phyloP scores from a whole-genome alignment of 805 yeast genomes.

The Pichia thaimueangensis region DNA sequence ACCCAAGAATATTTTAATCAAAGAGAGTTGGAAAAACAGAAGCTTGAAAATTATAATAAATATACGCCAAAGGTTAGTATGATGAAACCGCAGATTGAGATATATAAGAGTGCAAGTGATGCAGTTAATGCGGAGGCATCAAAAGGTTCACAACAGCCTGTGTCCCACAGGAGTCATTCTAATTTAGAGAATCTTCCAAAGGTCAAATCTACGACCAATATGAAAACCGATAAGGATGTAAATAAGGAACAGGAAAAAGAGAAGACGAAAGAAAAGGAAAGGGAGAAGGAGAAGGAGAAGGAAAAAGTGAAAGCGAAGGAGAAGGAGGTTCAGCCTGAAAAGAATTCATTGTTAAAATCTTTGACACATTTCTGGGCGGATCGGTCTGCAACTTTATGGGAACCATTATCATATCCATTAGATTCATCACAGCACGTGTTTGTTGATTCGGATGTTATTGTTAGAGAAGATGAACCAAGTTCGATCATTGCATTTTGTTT shows the following conservation, averaged over 20 bases:
- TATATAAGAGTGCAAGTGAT: constrained; percentile 81
- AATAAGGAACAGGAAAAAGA: not conserved
- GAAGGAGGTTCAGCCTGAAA: constrained; percentile 46
- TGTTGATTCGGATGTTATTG: constrained; percentile 88
- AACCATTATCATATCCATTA: constrained; percentile 80
- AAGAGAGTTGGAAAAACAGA: constrained; percentile 67
- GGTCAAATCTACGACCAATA: not conserved
- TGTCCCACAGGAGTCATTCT: not conserved
- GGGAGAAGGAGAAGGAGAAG: constrained; percentile 5
- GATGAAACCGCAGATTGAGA: constrained; percentile 84
- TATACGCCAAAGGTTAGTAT: constrained; percentile 68
- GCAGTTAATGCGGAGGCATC: constrained; percentile 43
- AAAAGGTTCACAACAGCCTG: not conserved
- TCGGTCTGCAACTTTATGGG: constrained; percentile 92
- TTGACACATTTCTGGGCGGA: constrained; percentile 96
- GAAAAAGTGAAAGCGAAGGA: constrained; percentile 3
- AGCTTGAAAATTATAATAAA: constrained; percentile 47
- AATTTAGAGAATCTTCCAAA: not conserved
- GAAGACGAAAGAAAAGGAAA: constrained; percentile 1
- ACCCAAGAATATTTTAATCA: constrained; percentile 84
- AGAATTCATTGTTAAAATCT: constrained; percentile 71
- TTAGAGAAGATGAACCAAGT: constrained; percentile 94
- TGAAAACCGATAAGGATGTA: constrained; percentile 9
- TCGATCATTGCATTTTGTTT: constrained; percentile 90
- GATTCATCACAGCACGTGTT: constrained; percentile 80